Evolutionary conservation across 768 basidiomycete species (phyloP), one percentile per base, ranked within the genome.

Genomic region (Lactarius akahatsu): DNA sequence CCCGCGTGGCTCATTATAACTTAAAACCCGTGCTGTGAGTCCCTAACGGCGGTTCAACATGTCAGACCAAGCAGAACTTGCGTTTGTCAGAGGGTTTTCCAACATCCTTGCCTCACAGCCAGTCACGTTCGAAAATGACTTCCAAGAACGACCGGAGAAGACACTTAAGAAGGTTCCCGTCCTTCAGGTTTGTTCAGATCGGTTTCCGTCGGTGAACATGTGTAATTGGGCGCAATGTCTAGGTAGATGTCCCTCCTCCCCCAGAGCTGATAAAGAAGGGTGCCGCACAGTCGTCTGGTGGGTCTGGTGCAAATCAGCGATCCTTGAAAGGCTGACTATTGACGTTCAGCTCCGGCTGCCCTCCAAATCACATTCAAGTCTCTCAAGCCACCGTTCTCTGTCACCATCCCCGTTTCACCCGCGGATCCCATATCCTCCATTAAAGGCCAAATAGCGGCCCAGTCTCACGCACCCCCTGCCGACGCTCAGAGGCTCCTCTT

Each of bases 331-430:
- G 57, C 54, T 36, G 55, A 15, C 56, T 61, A 5, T 61, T 45
- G 38, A 59, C n/a, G 62, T 26, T 61, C 47, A 67, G 60, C 45
- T 23, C 28, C 57, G 71, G 78, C 82, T 59, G 76, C 84, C 36
- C 77, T 98, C 71, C 80, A 80, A 26, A 77, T 99, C 71, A 90
- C 86, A 60, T 86, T 99, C 83, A 98, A 97, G 78, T 97, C 93
- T 57, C 80, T 87, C 73, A 98, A 98, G 74, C 97, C 97, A 0
- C 80, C 92, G 28, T 83, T 87, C 57, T 79, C 88, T 0, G 90
- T 91, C 79, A 81, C 86, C 34, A 81, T 98, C 69, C 75, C 85
- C 57, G 84, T 92, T 15, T 85, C 88, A 57, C 84, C 86, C 41
- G 89, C 93, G n/a, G 93, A 97, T 75, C 85, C 94, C 59, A 86